These are phyloP conservation scores for Wallacemonas sp. DNA, from an alignment of 208 protist genomes.

Conservation along the genomic window DNA sequence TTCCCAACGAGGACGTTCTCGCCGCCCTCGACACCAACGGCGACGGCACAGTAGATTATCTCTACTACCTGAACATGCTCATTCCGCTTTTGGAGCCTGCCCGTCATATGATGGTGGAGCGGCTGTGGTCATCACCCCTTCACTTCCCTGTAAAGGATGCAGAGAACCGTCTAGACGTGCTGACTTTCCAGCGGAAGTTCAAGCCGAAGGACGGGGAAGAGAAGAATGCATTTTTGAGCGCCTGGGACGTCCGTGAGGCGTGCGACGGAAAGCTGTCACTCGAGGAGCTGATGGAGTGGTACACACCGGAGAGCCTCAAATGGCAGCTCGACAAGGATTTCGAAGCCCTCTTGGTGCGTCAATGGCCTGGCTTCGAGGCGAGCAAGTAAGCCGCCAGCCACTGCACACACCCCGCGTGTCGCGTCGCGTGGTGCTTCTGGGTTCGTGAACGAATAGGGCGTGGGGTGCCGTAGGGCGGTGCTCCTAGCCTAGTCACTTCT, in stretches of 20 bases:
- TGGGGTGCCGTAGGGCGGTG: too few species aligned
- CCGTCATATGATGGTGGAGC: slow-evolving; percentile 71
- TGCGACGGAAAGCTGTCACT: slow-evolving; percentile 37
- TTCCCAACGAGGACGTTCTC: slow-evolving; percentile 41
- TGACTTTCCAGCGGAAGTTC: slow-evolving; percentile 58
- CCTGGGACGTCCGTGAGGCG: slow-evolving; percentile 77
- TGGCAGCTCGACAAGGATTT: slow-evolving; percentile 71
- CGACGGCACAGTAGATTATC: slow-evolving; percentile 67
- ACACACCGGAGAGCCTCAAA: slow-evolving; percentile 47
- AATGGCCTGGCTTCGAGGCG: slow-evolving; percentile 46
- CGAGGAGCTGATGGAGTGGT: slow-evolving; percentile 75
- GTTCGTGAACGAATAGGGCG: too few species aligned
- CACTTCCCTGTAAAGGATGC: slow-evolving; percentile 49
- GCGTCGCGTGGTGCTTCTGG: too few species aligned
- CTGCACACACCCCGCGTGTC: too few species aligned
- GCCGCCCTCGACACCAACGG: slow-evolving; percentile 64
- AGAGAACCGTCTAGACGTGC: slow-evolving; percentile 43
- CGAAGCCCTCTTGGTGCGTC: slow-evolving; percentile 43
- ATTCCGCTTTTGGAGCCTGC: slow-evolving; percentile 46
- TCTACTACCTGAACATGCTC: slow-evolving; percentile 63
- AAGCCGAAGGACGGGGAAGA: slow-evolving; percentile 54
- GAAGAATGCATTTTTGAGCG: slow-evolving; percentile 65
- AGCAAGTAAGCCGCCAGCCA: slow-evolving; percentile 15
- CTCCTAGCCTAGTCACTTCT: too few species aligned
- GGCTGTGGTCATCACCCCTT: slow-evolving; percentile 43